A percentile compares a stretch with the other conserved stretches of the same genome.
phyloP scores from a whole-genome alignment of 768 basidiomycete genomes.

The Lactifluus pinguis region DNA sequence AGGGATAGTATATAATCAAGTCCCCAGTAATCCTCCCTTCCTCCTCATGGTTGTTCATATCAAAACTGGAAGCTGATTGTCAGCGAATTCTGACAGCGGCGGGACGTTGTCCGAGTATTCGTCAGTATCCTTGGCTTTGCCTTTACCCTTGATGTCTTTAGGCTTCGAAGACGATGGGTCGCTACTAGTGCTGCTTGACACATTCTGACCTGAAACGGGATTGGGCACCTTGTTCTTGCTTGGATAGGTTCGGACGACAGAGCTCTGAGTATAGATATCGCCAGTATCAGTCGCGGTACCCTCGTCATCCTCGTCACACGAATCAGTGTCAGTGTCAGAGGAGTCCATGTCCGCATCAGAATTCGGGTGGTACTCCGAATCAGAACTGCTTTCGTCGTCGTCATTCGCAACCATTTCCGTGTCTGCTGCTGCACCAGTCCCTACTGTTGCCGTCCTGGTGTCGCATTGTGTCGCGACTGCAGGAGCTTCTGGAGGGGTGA shows the following conservation, averaged over 20 bases:
- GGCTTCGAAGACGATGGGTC: neutral
- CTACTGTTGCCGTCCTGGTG: neutral
- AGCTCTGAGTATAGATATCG: neutral
- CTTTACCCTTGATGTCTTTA: neutral
- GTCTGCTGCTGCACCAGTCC: neutral
- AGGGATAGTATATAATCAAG: neutral
- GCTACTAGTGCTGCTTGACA: neutral
- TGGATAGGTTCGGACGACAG: neutral
- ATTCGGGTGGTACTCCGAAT: too few species aligned
- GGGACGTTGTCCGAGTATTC: neutral
- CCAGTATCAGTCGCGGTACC: neutral
- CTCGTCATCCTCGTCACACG: neutral
- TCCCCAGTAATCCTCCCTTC: neutral
- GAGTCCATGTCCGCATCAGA: neutral
- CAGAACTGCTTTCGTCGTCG: neutral
- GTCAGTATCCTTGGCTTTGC: neutral
- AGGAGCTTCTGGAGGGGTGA: neutral
- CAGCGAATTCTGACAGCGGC: neutral
- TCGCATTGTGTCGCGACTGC: neutral
- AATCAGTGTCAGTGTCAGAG: neutral
- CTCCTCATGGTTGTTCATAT: neutral
- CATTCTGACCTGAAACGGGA: neutral
- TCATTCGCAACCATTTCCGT: neutral
- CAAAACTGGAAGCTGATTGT: neutral
- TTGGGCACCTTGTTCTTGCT: neutral